Evolutionary conservation across 2,329 filamentous ascomycete species (phyloP).

Genomic region (Cladophialophora chaetospira): DNA sequence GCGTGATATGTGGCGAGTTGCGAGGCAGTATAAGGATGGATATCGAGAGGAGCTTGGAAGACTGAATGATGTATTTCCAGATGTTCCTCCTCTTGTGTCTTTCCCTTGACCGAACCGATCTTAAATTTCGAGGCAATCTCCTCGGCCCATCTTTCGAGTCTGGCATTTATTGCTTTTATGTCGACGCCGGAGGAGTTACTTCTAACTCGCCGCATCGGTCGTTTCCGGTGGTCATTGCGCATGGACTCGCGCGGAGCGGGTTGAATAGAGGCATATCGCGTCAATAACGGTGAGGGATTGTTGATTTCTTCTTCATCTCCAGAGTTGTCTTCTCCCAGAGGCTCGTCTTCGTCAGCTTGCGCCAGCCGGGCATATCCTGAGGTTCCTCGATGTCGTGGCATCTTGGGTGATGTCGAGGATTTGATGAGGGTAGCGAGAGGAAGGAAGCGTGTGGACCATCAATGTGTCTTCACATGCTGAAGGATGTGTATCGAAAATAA

Average conservation of each 20-base stretch:
- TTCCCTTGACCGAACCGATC: conserved; percentile 73
- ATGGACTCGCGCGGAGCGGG: conserved; percentile 63
- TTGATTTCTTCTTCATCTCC: conserved; percentile 59
- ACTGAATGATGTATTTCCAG: conserved; percentile 97
- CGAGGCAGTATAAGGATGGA: conserved; percentile 77
- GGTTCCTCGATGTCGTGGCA: conserved; percentile 70
- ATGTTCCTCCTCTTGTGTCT: conserved; percentile 75
- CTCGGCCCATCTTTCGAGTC: conserved; percentile 93
- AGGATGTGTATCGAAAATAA: background rate
- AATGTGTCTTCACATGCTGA: conserved; percentile 6
- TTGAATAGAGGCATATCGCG: conserved; percentile 67
- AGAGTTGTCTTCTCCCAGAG: conserved; percentile 69
- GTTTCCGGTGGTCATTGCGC: conserved; percentile 46
- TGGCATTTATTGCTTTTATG: conserved; percentile 95
- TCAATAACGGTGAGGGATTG: conserved; percentile 58
- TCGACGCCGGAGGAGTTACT: conserved; percentile 87
- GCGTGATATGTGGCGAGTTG: conserved; percentile 60
- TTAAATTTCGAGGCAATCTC: conserved; percentile 98
- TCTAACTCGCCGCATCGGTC: conserved; percentile 57
- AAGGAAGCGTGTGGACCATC: background rate
- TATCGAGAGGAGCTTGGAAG: conserved; percentile 87
- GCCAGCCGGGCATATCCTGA: conserved; percentile 84
- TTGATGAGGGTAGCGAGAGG: background rate
- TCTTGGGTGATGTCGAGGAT: conserved; percentile 38
- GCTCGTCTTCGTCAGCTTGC: conserved; percentile 68